These are phyloP conservation scores for Lignosus rhinocerotis DNA, from an alignment of 1,284 basidiomycete species.

Conservation along the genomic window DNA sequence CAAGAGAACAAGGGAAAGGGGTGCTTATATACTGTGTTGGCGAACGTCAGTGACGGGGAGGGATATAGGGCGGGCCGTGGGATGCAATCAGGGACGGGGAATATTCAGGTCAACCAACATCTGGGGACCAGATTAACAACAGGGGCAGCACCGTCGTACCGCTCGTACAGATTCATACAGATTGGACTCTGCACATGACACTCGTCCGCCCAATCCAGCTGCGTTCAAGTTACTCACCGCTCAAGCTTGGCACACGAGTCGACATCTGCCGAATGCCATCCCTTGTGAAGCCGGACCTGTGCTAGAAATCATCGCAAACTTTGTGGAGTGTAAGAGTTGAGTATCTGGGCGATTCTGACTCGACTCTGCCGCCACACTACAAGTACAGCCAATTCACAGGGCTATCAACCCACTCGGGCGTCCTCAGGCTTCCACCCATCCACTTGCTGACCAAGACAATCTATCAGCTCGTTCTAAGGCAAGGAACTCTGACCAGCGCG, in stretches of 20 bases:
- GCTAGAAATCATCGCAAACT: too few species aligned
- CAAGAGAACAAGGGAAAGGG: neutral
- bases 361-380: too few species aligned
- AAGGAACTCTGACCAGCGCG: neutral
- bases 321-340: too few species aligned
- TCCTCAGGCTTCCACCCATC: too few species aligned
- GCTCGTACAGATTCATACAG: neutral
- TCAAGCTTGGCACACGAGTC: too few species aligned
- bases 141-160: neutral
- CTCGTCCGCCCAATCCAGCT: too few species aligned
- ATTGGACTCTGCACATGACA: conserved; percentile 21
- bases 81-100: conserved; percentile 8
- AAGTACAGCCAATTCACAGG: too few species aligned
- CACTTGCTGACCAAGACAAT: neutral
- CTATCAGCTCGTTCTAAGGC: neutral
- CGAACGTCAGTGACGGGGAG: neutral
- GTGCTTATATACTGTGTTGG: conserved; percentile 13
- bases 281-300: too few species aligned
- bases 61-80: conserved; percentile 10
- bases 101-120: conserved; percentile 4
- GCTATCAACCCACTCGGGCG: too few species aligned
- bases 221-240: too few species aligned
- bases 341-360: too few species aligned
- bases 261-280: too few species aligned
- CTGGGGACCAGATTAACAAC: conserved; percentile 13